Conservation (phyloP, 176 grass and related monocot species). For the Eleusine indica region DNA sequence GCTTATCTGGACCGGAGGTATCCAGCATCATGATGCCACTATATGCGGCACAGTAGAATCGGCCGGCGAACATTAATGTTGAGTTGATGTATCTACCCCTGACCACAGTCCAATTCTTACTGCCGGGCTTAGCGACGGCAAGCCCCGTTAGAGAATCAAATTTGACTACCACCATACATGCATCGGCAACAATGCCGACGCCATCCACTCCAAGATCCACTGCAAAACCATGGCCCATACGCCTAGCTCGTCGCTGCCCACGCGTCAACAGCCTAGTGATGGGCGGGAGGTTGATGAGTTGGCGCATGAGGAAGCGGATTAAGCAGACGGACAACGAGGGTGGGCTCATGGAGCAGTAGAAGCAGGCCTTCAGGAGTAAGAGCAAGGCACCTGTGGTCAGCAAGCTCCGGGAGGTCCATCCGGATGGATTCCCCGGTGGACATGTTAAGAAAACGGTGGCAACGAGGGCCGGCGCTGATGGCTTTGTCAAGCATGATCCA, state of each 20-base stretch:
- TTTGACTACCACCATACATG: too few relatives aligned
- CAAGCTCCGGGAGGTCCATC: conserved; percentile 1
- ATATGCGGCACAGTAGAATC: background rate
- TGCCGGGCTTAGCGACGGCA: background rate
- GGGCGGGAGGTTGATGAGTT: background rate
- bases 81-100: background rate
- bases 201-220: too few relatives aligned
- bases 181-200: too few relatives aligned
- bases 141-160: too few relatives aligned
- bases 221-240: too few relatives aligned
- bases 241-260: too few relatives aligned
- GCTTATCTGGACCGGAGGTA: background rate
- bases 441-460: conserved; percentile 14
- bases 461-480: too few relatives aligned
- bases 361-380: background rate
- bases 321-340: background rate
- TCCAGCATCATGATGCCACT: background rate
- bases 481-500: conserved; percentile 20
- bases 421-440: background rate
- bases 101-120: background rate
- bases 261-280: background rate
- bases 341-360: background rate
- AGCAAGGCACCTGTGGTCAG: background rate
- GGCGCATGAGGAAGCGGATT: background rate
- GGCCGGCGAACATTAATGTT: background rate